Conservation (phyloP, 345 rosid species). For the Bruguiera sexangula region DNA sequence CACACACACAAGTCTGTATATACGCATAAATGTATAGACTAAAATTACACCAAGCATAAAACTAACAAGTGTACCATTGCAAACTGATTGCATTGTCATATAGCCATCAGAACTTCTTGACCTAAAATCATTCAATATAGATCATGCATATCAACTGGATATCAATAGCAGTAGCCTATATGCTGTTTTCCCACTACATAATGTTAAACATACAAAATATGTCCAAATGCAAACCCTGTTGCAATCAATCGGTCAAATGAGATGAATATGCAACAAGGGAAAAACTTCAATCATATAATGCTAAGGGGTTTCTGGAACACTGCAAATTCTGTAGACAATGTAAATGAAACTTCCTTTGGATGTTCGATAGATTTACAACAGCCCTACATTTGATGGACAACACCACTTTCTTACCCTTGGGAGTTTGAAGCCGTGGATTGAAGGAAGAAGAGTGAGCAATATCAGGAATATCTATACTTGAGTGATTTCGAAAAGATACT, state of each 20-base stretch:
- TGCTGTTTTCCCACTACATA: neutral
- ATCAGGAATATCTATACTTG: slow-evolving; percentile 42
- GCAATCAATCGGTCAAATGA: neutral
- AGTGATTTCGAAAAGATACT: slow-evolving; percentile 38
- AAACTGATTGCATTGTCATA: neutral
- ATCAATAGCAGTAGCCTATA: neutral
- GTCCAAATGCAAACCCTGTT: too few relatives aligned
- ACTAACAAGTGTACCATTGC: neutral
- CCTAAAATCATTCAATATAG: neutral
- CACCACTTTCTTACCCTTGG: slow-evolving; percentile 49
- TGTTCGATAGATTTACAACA: neutral
- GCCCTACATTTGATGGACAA: neutral
- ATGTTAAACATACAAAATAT: too few relatives aligned
- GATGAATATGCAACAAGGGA: neutral
- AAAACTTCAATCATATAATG: neutral
- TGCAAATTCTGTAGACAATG: neutral
- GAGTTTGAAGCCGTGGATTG: slow-evolving; percentile 44
- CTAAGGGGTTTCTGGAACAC: neutral
- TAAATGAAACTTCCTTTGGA: neutral
- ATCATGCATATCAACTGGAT: neutral
- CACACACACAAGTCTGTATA: too few relatives aligned
- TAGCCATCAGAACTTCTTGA: neutral
- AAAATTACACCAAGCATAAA: neutral
- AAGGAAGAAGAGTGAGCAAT: slow-evolving; percentile 38
- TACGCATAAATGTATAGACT: neutral